Base-by-base conservation (phyloP, 176 grass and related monocot genomes). In the Zizania latifolia region DNA sequence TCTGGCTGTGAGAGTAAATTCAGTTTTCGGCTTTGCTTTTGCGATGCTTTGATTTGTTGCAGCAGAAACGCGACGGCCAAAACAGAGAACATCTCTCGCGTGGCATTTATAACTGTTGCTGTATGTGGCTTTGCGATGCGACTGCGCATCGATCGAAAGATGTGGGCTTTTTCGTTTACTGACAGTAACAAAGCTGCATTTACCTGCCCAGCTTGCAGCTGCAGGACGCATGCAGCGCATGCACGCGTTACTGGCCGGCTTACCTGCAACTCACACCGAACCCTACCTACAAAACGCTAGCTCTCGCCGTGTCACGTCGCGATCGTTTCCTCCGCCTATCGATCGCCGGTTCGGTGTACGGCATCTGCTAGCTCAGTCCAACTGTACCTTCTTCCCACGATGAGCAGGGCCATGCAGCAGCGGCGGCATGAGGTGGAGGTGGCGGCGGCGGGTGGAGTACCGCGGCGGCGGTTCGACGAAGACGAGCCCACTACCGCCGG, bases 261-360 rank as follows among this genome's bases (percentile, higher is more conserved):
- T 33, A 7, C 7, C 23, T 48, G n/a, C 37, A 11, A 3, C 56
- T 3, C 31, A 1, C 46, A 77, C 82, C 43, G 71, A 69, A 69
- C 11, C 57, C 56, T 48, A 81, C 29, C 78, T 82, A 82, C 78
- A 82, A 77, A 71, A 75, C 38, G 29, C 78, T 45, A 2, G 36
- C 36, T 2, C 54, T 37, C 22, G 55, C 69, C 71, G 37, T 67
- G 83, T 79, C 83, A 57, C 5, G 24, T 32, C 24, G 34, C 33
- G 17, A 24, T 48, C 53, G 51, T 70, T 78, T 56, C 45, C 41
- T 51, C 37, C 34, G 3, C 34, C 34, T 36, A 45, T 21, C 17
- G 39, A 40, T 50, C 62, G 59, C 74, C 60, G 40, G 8, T 6
- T n/a, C n/a, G 65, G 31, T 14, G 3, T 39, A 26, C 70, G 7